Conservation (phyloP, 805 yeast species). For the Tetrapisispora iriomotensis region DNA sequence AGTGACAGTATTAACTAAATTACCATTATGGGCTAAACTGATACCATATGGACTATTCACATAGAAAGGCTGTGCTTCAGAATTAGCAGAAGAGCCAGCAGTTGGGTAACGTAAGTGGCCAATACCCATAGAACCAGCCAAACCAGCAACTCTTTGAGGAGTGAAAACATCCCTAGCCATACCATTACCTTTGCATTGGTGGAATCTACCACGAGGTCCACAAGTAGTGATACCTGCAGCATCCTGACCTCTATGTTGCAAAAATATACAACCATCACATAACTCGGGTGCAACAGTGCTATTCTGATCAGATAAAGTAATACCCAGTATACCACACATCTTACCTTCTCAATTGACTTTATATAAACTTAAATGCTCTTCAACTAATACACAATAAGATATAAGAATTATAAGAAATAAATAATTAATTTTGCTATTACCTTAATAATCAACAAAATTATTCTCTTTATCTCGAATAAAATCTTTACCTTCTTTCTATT, state of each 20-base stretch:
- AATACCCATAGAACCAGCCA: slow-evolving; percentile 91
- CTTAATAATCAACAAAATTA: too few species aligned
- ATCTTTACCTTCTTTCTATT: too few species aligned
- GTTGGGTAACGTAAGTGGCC: slow-evolving; percentile 95
- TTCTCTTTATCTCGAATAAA: too few species aligned
- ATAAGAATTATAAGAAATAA: neutral
- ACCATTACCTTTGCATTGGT: slow-evolving; percentile 97
- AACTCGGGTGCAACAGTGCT: slow-evolving; percentile 78
- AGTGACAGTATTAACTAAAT: slow-evolving; percentile 77
- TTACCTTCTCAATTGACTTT: too few species aligned
- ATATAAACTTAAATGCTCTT: too few species aligned
- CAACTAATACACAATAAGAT: neutral
- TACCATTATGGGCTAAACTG: slow-evolving; percentile 86
- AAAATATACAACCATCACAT: slow-evolving; percentile 82
- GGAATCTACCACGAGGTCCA: slow-evolving; percentile 84
- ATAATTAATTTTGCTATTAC: neutral
- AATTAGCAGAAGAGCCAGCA: slow-evolving; percentile 89
- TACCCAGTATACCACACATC: slow-evolving; percentile 95
- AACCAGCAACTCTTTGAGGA: slow-evolving; percentile 60
- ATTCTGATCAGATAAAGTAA: slow-evolving; percentile 67
- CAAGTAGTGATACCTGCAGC: slow-evolving; percentile 99
- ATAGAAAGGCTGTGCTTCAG: slow-evolving; percentile 97
- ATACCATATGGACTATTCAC: slow-evolving; percentile 97
- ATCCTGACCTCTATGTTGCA: slow-evolving; percentile 97
- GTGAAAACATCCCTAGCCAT: slow-evolving; percentile 98